Base-by-base conservation (phyloP, 2,329 filamentous ascomycete species). In the Lasiodiplodia theobromae region DNA sequence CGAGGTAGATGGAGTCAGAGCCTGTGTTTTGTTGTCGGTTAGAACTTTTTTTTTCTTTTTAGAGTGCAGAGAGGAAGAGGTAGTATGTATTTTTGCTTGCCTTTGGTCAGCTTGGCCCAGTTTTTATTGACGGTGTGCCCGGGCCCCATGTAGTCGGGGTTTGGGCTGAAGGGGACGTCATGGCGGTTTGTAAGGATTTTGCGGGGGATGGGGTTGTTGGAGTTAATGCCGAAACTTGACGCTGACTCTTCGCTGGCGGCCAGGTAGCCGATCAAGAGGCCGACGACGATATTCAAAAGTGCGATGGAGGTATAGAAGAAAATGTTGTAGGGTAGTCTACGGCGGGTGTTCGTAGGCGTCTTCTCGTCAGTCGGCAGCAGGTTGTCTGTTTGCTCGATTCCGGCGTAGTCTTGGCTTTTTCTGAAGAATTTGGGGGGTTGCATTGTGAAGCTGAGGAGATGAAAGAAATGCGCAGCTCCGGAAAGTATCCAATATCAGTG, bases 121-220 rank as follows among this genome's bases (percentile, higher is more conserved):
- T 58, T 58, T 18, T 28, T 58, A n/a, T 58, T 25, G 3, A 40
- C 54, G 11, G 40, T n/a, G 21, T 28, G 34, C 3, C 16, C 18
- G 18, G 54, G 34, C 2, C 54, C 54, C 54, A 58, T 58, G 34
- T 58, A 58, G 23, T 21, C 14, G n/a, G 34, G 2, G n/a, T 58
- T 12, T 4, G 54, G 54, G n/a, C 54, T 58, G 54, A 58, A 58
- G 11, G 54, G 54, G 54, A 58, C 54, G 10, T 58, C 54, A 11
- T 58, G 54, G 54, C 54, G 54, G 6, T 18, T 21, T 34, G 54
- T 58, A 31, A 58, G 14, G 2, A 58, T 21, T 16, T 58, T 34
- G n/a, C 10, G 54, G 11, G 54, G 54, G 21, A 58, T 58, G 12
- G 54, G 54, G 2, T 18, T 58, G 34, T 40, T 58, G 18, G 54